Conservation (phyloP, 345 rosid species). For the Populus davidiana region DNA sequence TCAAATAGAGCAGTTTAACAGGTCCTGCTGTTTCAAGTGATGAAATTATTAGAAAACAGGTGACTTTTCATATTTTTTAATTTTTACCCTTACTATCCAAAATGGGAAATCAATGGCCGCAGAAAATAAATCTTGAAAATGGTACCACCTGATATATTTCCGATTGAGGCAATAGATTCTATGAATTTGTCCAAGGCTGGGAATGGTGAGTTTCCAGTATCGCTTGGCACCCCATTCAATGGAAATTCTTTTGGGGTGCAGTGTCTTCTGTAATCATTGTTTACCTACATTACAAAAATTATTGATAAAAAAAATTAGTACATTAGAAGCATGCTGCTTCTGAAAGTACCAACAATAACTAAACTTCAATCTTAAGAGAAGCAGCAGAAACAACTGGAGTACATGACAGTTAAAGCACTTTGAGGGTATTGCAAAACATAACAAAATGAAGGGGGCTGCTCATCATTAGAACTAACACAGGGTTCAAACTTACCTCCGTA, state of each 20-base stretch:
- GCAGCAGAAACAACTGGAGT: not conserved
- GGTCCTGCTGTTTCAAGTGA: constrained; percentile 4
- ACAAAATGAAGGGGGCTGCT: not conserved
- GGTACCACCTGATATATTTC: constrained; percentile 63
- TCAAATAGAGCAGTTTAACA: not conserved
- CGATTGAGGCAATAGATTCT: constrained; percentile 64
- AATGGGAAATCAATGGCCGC: not conserved
- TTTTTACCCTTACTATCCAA: not conserved
- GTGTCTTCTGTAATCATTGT: constrained; percentile 37
- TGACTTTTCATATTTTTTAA: not conserved
- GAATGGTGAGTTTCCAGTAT: constrained; percentile 74
- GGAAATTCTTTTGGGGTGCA: constrained; percentile 31
- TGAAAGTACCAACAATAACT: too few relatives aligned
- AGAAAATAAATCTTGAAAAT: not conserved
- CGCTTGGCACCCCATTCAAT: constrained; percentile 34
- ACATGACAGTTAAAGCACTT: not conserved
- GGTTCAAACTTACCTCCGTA: constrained; percentile 60
- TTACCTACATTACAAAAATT: constrained; percentile 43
- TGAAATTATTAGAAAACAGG: not conserved
- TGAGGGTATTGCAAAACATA: not conserved
- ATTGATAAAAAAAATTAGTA: not conserved
- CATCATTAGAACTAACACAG: constrained; percentile 16
- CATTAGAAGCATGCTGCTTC: not conserved
- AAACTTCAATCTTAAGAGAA: not conserved
- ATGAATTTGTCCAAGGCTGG: constrained; percentile 75